A percentile compares a stretch with the other conserved stretches of the same genome.
Conservation (phyloP, 2,329 filamentous ascomycete species). For the Sporothrix phasma region DNA sequence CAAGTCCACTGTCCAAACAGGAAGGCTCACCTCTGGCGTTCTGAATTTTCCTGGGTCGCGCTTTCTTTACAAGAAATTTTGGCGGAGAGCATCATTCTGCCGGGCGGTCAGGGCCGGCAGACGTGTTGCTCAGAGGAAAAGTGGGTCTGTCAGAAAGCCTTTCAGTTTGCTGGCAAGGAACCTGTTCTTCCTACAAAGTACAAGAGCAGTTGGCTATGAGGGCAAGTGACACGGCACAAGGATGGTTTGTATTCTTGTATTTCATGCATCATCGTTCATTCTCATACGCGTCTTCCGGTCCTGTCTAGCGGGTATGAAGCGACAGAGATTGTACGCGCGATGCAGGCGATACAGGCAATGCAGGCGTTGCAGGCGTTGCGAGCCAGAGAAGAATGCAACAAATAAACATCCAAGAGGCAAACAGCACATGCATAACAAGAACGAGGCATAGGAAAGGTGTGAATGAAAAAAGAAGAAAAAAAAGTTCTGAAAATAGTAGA, state of each 20-base stretch:
- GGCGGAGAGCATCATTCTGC: constrained; percentile 19
- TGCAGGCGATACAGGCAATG: background rate
- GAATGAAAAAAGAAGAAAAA: background rate
- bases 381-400: background rate
- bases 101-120: constrained; percentile 16
- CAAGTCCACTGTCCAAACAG: background rate
- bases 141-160: constrained; percentile 5
- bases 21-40: background rate
- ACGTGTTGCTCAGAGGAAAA: background rate
- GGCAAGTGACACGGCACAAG: background rate
- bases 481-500: background rate
- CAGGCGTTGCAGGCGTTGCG: too few relatives aligned
- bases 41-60: constrained; percentile 5
- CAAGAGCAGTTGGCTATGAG: too few relatives aligned
- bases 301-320: constrained; percentile 3
- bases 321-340: background rate
- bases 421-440: background rate
- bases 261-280: background rate
- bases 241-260: background rate
- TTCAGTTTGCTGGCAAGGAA: background rate
- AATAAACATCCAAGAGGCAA: background rate
- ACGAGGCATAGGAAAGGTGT: background rate
- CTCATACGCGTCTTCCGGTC: background rate
- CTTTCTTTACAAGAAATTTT: constrained; percentile 16
- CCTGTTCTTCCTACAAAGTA: too few relatives aligned